Evolutionary conservation across 2,329 filamentous ascomycete species (phyloP).

Genomic region (Ascochyta lentis): DNA sequence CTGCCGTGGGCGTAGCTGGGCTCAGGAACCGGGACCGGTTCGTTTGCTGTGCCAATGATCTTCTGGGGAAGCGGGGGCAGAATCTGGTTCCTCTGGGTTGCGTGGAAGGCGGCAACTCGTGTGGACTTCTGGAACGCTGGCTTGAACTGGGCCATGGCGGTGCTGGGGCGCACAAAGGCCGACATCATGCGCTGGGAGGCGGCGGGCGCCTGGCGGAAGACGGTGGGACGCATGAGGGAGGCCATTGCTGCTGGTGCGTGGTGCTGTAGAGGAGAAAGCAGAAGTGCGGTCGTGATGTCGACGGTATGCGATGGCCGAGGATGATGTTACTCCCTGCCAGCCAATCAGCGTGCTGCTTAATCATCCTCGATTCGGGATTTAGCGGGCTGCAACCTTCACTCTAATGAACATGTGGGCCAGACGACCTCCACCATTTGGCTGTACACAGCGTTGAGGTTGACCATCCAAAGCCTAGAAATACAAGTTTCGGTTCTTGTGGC

Average conservation of each 20-base stretch:
- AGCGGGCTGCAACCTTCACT: neutral
- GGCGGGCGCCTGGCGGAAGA: conserved; percentile 57
- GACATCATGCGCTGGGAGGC: conserved; percentile 55
- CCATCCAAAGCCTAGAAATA: too few relatives aligned
- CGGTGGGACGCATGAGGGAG: conserved; percentile 58
- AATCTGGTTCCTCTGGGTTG: conserved; percentile 74
- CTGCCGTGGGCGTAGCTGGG: conserved; percentile 82
- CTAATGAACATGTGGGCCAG: neutral
- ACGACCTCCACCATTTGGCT: neutral
- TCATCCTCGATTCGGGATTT: neutral
- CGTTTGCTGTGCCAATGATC: conserved; percentile 76
- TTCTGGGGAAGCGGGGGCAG: conserved; percentile 86
- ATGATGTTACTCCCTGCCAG: neutral
- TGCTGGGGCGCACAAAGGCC: conserved; percentile 48
- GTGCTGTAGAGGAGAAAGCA: conserved; percentile 3
- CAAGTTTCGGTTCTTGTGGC: neutral
- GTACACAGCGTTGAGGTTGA: too few relatives aligned
- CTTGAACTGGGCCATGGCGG: conserved; percentile 46
- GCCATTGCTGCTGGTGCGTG: conserved; percentile 53
- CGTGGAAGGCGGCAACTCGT: conserved; percentile 83
- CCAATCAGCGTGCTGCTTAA: conserved; percentile 9
- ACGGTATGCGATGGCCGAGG: conserved; percentile 16
- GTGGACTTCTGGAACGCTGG: conserved; percentile 51
- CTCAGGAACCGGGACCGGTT: conserved; percentile 76
- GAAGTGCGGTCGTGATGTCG: conserved; percentile 13